Evolutionary conservation across 202 grass and related monocot species (phyloP), one percentile per base, ranked within the genome.

Genomic region (Zizania palustris): DNA sequence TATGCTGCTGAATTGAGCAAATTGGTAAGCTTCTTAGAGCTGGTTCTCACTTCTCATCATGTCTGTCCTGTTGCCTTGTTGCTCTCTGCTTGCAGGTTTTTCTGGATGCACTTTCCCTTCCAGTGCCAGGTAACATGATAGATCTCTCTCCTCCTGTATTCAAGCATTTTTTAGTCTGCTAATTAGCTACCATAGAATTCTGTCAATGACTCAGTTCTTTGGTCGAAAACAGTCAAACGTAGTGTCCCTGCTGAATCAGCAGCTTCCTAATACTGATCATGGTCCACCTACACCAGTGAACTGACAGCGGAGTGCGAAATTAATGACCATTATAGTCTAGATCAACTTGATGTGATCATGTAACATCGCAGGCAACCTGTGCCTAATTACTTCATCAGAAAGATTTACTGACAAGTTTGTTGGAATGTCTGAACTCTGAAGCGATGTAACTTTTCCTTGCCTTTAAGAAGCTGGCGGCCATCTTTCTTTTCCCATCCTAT

Each of bases 31-130:
- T 1, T 15, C 1, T 19, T 36, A 4, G 5, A 42, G 22, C 50
- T 36, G 19, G 40, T 34, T 43, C 28, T n/a, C n/a, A 11, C 28
- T 65, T 55, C 61, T 77, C 20, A 60, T 33, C 50, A 19, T 48
- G 42, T 3, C 12, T 8, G 34, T 0, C 48, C 20, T 48, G 40
- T 14, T 11, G 36, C 43, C 4, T 22, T 53, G 10, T 61, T 75
- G 57, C 44, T 72, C 10, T 56, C 6, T 57, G 82, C 3, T 57
- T 86, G 54, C 85, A 97, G 95, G 91, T 82, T 86, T 73, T 40
- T 80, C 71, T 42, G 89, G 89, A 0, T 97, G 95, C 87, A 84
- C 85, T 7, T 97, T 79, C 73, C 86, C 95, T 73, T 69, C 89
- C 3, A 90, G 54, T 48, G 66, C 91, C 72, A 92, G 86, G 95